Evolutionary conservation across 768 basidiomycete genomes (phyloP).

Genomic region (Tricholoma sp.): DNA sequence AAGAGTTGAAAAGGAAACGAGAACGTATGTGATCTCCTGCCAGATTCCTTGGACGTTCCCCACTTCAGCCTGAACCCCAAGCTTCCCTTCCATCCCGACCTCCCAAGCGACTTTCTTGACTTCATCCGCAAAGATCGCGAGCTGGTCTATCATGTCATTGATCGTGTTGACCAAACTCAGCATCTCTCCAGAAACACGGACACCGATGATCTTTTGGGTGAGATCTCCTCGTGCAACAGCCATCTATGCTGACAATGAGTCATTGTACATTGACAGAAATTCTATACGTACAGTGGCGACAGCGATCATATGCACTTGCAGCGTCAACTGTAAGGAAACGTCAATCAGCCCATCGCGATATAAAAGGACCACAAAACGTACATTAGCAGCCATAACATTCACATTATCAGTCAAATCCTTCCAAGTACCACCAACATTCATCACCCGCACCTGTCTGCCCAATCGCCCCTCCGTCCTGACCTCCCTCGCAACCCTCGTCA

Average conservation of each 20-base stretch:
- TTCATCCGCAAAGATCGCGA: constrained; percentile 40
- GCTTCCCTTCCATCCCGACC: no score
- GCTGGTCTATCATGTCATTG: constrained; percentile 74
- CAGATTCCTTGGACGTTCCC: no score
- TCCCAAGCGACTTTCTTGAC: no score
- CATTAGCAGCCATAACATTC: constrained; percentile 50
- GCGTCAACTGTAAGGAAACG: constrained; percentile 77
- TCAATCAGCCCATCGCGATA: constrained; percentile 80
- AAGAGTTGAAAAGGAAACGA: neutral
- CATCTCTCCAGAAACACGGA: constrained; percentile 94
- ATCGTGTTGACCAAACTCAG: constrained; percentile 95
- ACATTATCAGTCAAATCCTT: no score
- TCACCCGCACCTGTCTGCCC: constrained; percentile 91
- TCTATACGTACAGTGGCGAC: neutral
- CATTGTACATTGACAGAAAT: neutral
- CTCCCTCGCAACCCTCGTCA: constrained; percentile 80
- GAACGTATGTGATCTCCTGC: constrained; percentile 55
- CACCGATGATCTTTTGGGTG: constrained; percentile 88
- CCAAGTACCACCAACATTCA: constrained; percentile 34
- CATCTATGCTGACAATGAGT: constrained; percentile 32
- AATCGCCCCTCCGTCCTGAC: constrained; percentile 95
- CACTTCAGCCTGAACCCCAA: no score
- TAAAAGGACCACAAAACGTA: constrained; percentile 25
- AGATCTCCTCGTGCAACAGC: constrained; percentile 94
- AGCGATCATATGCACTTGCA: constrained; percentile 20